These are phyloP conservation scores for Ogataea neopini DNA, from an alignment of 805 yeast species.

Conservation along the genomic window DNA sequence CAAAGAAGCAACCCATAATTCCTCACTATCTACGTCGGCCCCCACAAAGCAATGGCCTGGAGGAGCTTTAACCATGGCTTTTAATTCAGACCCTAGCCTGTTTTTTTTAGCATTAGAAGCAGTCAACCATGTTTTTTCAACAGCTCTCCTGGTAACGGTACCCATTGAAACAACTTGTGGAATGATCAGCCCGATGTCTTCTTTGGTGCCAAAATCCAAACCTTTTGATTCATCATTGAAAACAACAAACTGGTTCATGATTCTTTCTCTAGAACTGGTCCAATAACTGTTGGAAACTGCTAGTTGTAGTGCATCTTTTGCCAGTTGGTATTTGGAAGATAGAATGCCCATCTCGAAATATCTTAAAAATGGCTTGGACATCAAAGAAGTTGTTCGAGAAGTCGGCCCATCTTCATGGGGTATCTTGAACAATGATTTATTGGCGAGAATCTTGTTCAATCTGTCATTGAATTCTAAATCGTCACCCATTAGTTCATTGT, in stretches of 20 bases:
- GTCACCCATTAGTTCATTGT: slow-evolving; percentile 20
- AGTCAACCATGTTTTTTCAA: slow-evolving; percentile 96
- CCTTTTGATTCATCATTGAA: slow-evolving; percentile 39
- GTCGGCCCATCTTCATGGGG: slow-evolving; percentile 88
- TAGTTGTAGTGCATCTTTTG: slow-evolving; percentile 74
- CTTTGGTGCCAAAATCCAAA: slow-evolving; percentile 21
- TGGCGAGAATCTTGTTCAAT: slow-evolving; percentile 17
- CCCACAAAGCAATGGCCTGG: slow-evolving; percentile 90
- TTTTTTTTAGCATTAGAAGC: slow-evolving; percentile 90
- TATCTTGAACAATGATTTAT: slow-evolving; percentile 53
- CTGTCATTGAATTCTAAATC: slow-evolving; percentile 8
- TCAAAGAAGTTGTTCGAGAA: slow-evolving; percentile 69
- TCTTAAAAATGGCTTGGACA: slow-evolving; percentile 73
- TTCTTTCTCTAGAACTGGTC: slow-evolving; percentile 87
- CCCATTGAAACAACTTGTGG: slow-evolving; percentile 94
- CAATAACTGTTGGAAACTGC: slow-evolving; percentile 87
- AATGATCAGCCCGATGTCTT: slow-evolving; percentile 64
- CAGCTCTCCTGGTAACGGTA: slow-evolving; percentile 93
- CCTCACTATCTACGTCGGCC: slow-evolving; percentile 98
- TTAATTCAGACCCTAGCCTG: slow-evolving; percentile 90
- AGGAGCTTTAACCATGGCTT: slow-evolving; percentile 85
- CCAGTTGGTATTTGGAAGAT: slow-evolving; percentile 69
- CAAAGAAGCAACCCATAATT: slow-evolving; percentile 94
- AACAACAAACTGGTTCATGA: slow-evolving; percentile 82
- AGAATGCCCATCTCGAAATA: slow-evolving; percentile 74